Evolutionary conservation across 2,329 filamentous ascomycete genomes (phyloP).

Genomic region (Alternaria consortialis): DNA sequence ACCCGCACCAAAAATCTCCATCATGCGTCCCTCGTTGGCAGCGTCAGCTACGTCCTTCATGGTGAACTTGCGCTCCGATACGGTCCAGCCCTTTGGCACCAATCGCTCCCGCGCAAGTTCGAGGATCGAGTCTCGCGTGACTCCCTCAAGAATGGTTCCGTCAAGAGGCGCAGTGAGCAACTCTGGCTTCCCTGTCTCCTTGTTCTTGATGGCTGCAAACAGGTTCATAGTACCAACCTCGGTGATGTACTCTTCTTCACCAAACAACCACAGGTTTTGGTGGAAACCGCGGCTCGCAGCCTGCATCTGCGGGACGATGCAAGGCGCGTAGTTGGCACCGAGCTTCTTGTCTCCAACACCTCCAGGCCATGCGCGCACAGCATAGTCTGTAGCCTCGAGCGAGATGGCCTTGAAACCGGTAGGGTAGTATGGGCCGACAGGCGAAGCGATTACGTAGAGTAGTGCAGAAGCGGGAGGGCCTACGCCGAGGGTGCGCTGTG

Average conservation of each 20-base stretch:
- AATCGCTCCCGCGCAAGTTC: conserved; percentile 84
- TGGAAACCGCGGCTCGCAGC: conserved; percentile 92
- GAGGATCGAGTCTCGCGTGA: conserved; percentile 93
- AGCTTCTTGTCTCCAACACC: conserved; percentile 99
- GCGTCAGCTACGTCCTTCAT: conserved; percentile 88
- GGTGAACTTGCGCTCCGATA: conserved; percentile 89
- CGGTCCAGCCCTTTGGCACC: conserved; percentile 83
- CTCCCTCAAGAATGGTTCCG: conserved; percentile 94
- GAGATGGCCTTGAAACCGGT: conserved; percentile 98
- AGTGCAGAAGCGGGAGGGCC: conserved; percentile 90
- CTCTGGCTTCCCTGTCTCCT: conserved; percentile 88
- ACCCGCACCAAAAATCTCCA: conserved; percentile 93
- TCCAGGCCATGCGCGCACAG: conserved; percentile 95
- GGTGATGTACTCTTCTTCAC: conserved; percentile 92
- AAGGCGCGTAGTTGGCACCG: conserved; percentile 98
- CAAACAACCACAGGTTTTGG: conserved; percentile 98
- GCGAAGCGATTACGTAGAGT: conserved; percentile 93
- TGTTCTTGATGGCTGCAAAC: conserved; percentile 85
- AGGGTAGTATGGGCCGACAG: conserved; percentile 97
- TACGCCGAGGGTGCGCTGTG: conserved; percentile 91
- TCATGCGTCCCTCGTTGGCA: conserved; percentile 79
- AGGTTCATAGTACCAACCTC: conserved; percentile 99
- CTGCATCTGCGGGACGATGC: conserved; percentile 94
- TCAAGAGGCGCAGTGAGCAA: conserved; percentile 94
- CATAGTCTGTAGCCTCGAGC: conserved; percentile 94